phyloP scores from a whole-genome alignment of 2,329 filamentous ascomycete species.

The Fusarium tricinctum region DNA sequence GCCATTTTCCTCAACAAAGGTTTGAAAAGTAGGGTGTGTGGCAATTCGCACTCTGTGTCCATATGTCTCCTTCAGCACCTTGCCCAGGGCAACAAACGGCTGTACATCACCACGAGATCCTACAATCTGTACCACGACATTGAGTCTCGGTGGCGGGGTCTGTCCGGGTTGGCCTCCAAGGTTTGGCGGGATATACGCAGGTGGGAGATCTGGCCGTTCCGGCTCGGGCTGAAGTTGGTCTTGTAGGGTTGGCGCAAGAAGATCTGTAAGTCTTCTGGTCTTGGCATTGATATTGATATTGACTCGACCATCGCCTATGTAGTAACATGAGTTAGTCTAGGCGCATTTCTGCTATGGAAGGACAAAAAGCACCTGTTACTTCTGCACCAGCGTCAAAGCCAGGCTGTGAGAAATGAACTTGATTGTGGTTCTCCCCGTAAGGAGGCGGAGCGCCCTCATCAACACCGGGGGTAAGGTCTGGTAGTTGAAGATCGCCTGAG shows the following conservation, averaged over 20 bases:
- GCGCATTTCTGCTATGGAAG: neutral
- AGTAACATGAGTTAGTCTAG: constrained; percentile 36
- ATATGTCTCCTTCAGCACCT: constrained; percentile 73
- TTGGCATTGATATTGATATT: constrained; percentile 85
- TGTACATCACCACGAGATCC: constrained; percentile 82
- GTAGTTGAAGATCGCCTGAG: constrained; percentile 58
- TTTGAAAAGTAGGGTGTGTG: constrained; percentile 77
- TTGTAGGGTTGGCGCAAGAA: constrained; percentile 75
- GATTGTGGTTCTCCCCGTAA: constrained; percentile 70
- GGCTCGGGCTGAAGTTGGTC: constrained; percentile 67
- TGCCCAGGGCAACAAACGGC: constrained; percentile 79
- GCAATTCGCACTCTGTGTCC: constrained; percentile 80
- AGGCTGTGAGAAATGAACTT: constrained; percentile 71
- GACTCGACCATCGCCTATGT: constrained; percentile 79
- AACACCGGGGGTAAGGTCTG: constrained; percentile 57
- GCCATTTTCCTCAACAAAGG: constrained; percentile 77
- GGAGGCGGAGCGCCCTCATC: constrained; percentile 65
- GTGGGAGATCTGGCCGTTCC: constrained; percentile 65
- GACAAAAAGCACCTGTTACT: constrained; percentile 62
- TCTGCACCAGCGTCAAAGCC: constrained; percentile 74
- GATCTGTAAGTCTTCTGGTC: constrained; percentile 73
- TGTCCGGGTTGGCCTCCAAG: constrained; percentile 74
- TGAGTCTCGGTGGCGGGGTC: constrained; percentile 70
- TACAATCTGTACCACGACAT: constrained; percentile 81
- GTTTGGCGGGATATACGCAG: constrained; percentile 79